A percentile compares a stretch with the other conserved stretches of the same genome.
Conservation (phyloP, 179 eudicot species). For the Spergularia azorica region DNA sequence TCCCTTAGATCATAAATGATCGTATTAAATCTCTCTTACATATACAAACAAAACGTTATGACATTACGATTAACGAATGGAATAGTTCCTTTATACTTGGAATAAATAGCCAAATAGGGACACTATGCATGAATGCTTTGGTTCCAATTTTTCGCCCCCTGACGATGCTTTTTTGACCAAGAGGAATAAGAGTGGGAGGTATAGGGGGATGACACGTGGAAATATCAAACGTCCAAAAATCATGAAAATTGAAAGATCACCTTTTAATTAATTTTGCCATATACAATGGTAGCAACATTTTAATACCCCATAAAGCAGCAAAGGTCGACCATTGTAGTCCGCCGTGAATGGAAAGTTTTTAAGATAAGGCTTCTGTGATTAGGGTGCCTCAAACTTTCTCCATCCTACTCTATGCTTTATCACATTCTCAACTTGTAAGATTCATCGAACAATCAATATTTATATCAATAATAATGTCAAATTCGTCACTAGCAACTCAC, state of each 20-base stretch:
- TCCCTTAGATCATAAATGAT: too few species aligned
- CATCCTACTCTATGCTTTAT: conserved; percentile 27
- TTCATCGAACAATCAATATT: background rate
- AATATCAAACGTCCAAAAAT: background rate
- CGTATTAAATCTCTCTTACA: too few species aligned
- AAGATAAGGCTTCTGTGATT: conserved; percentile 35
- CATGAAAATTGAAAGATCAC: conserved; percentile 9
- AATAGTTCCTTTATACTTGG: too few species aligned
- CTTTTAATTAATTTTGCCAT: background rate
- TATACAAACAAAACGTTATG: too few species aligned
- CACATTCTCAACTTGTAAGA: conserved; percentile 23
- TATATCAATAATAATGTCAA: too few species aligned
- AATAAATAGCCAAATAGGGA: too few species aligned
- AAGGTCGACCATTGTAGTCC: conserved; percentile 18
- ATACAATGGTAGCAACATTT: background rate
- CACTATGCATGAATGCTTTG: too few species aligned
- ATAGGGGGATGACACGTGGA: conserved; percentile 36
- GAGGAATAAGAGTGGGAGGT: conserved; percentile 14
- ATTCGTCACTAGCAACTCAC: too few species aligned
- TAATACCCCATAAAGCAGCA: conserved; percentile 1
- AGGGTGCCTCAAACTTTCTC: conserved; percentile 36
- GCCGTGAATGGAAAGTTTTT: conserved; percentile 20
- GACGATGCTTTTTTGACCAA: conserved; percentile 2
- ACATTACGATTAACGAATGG: too few species aligned
- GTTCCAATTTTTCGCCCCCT: too few species aligned